Conservation (phyloP, 805 yeast species). For the Schwanniomyces polymorphus region DNA sequence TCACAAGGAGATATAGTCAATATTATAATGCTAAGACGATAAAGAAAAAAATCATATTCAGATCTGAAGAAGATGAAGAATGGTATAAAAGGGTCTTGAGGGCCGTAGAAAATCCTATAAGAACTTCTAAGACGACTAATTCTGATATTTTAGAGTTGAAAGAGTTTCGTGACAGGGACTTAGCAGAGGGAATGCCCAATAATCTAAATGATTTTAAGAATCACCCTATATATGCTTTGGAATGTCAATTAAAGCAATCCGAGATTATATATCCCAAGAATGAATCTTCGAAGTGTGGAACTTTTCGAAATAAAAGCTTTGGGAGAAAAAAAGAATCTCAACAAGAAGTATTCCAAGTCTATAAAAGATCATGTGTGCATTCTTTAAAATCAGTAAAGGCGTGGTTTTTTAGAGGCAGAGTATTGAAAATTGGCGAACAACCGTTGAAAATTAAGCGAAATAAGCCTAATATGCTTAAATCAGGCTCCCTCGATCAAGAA, state of each 20-base stretch:
- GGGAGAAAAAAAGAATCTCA: slow-evolving; percentile 28
- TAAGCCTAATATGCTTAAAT: slow-evolving; percentile 1
- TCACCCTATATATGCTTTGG: slow-evolving; percentile 85
- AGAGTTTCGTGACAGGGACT: slow-evolving; percentile 61
- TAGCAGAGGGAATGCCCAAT: slow-evolving; percentile 84
- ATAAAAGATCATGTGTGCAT: slow-evolving; percentile 63
- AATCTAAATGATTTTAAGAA: slow-evolving; percentile 77
- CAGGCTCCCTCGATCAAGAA: slow-evolving; percentile 3
- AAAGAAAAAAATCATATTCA: slow-evolving; percentile 63
- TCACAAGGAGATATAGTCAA: slow-evolving; percentile 79
- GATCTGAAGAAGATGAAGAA: slow-evolving; percentile 50
- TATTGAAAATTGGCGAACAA: slow-evolving; percentile 67
- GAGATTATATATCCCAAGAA: slow-evolving; percentile 71
- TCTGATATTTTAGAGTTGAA: slow-evolving; percentile 57
- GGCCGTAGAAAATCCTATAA: slow-evolving; percentile 23
- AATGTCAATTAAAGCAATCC: slow-evolving; percentile 67
- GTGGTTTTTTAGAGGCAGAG: slow-evolving; percentile 84
- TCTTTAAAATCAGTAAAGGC: slow-evolving; percentile 70
- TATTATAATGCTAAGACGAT: slow-evolving; percentile 72
- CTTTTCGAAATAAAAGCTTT: slow-evolving; percentile 46
- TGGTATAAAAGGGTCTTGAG: slow-evolving; percentile 61
- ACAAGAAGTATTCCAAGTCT: slow-evolving; percentile 54
- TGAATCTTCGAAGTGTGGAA: slow-evolving; percentile 62
- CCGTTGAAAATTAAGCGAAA: slow-evolving; percentile 53
- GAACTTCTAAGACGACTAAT: slow-evolving; percentile 21